Base-by-base conservation (phyloP, 2,329 filamentous ascomycete species). In the Ceratocystis harringtonii region DNA sequence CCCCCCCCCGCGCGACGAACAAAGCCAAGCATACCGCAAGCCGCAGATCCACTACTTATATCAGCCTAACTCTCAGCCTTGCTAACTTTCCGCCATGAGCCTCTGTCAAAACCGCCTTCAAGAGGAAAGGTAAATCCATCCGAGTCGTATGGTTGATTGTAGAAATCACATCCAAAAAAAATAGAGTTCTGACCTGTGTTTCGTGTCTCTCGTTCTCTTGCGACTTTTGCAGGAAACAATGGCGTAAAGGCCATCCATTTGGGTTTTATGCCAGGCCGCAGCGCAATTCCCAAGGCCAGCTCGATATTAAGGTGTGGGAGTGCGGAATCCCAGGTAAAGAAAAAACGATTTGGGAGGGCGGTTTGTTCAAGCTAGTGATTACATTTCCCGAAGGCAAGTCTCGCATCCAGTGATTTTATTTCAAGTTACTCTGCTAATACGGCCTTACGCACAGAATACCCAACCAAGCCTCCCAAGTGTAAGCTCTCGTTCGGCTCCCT, bases 401-500 rank as follows among this genome's bases (percentile, higher is more conserved):
- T 36, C 17, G 48, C 22, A 65, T 45, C 28, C 3, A 7, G 41
- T 43, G 41, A 12, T 12, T 25, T 44, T 25, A 8, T 30, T 8
- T 5, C 8, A 10, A 28, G 15, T 62, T 17, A 5, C 19, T 50
- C 36, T 41, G 36, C 50, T 60, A 65, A 65, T 30, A 15, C 22
- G 67, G 61, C 68, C 60, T 45, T 43, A 45, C 62, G 19, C 69
- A 69, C 72, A 96, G 94, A 99, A 73, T 99, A 99, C 75, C 94
- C 94, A 17, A 99, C 95, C 63, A 99, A 99, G 76, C 94, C 94
- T 41, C 94, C 94, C 1, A 99, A 99, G 78, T 99, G 94, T 96
- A 84, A 76, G 87, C 78, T 58, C n/a, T 50, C 17, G 63, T 36
- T 32, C 61, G 7, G 19, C 48, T 22, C 19, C 36, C 36, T 1